Percentiles rank a stretch among this genome's conserved stretches.
phyloP scores from a whole-genome alignment of 148 eudicot genomes.

The Oxyria digyna region DNA sequence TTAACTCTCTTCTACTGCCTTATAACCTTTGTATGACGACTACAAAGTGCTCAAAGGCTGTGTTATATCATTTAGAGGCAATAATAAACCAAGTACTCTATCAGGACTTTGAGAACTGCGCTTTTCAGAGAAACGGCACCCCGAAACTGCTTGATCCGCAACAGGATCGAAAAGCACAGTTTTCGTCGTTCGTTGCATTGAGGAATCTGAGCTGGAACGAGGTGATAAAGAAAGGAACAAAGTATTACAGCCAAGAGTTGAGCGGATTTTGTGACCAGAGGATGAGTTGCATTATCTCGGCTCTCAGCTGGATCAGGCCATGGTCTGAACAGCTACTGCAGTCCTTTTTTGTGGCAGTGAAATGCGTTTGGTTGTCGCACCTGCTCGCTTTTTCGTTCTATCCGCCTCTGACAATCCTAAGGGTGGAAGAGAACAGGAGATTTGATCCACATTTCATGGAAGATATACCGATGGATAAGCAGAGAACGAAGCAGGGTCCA shows the following conservation, averaged over 20 bases:
- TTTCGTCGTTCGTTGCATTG: constrained; percentile 55
- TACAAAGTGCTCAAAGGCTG: constrained; percentile 54
- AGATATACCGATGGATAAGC: constrained; percentile 56
- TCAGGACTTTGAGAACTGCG: constrained; percentile 85
- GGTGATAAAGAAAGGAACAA: constrained; percentile 76
- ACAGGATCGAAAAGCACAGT: constrained; percentile 50
- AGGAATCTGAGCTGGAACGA: constrained; percentile 87
- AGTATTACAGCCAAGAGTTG: constrained; percentile 77
- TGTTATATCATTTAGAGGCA: constrained; percentile 68
- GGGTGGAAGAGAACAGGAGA: constrained; percentile 69
- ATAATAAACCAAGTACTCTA: constrained; percentile 66
- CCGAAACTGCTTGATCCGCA: constrained; percentile 59
- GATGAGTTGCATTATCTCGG: constrained; percentile 54
- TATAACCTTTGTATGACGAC: constrained; percentile 47
- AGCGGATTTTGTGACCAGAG: constrained; percentile 85
- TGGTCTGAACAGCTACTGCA: constrained; percentile 92
- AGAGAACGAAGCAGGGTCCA: constrained; percentile 23
- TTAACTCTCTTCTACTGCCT: constrained; percentile 53
- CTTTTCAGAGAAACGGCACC: constrained; percentile 61
- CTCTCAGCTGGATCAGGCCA: constrained; percentile 64
- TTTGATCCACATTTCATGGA: constrained; percentile 77
- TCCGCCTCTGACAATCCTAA: constrained; percentile 49
- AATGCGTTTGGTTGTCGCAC: constrained; percentile 86
- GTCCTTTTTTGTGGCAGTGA: constrained; percentile 79
- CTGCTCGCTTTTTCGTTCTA: constrained; percentile 78